Conservation (phyloP, 257 asterid genomes). For the Nicotiana obtusifolia region DNA sequence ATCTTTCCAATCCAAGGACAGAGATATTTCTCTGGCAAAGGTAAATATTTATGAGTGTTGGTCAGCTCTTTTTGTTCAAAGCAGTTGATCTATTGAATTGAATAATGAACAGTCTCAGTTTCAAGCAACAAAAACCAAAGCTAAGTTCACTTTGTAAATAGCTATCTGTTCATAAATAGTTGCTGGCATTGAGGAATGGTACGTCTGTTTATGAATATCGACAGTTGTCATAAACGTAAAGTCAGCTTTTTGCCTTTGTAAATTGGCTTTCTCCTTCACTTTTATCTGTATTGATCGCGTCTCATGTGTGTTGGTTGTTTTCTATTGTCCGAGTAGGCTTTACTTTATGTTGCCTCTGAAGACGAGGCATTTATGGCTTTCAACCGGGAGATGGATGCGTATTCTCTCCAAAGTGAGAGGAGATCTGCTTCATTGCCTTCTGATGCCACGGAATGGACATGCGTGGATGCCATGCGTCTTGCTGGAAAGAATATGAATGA, state of each 20-base stretch:
- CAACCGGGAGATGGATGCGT: conserved; percentile 62
- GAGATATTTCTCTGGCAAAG: conserved; percentile 87
- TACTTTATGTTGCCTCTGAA: conserved; percentile 79
- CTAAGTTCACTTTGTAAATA: not conserved
- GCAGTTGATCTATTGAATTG: not conserved
- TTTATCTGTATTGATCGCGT: not conserved
- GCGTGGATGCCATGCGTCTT: conserved; percentile 64
- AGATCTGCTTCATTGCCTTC: conserved; percentile 25
- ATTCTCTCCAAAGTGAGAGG: conserved; percentile 53
- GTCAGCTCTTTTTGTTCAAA: conserved; percentile 4
- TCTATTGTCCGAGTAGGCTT: conserved; percentile 37
- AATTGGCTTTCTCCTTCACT: not conserved
- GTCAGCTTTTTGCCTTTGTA: not conserved
- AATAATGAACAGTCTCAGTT: not conserved
- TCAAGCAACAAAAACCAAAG: not conserved
- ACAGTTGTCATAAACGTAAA: not conserved
- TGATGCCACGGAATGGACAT: conserved; percentile 40
- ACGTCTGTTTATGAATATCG: not conserved
- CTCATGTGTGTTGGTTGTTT: not conserved
- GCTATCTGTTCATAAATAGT: not conserved
- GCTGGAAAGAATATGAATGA: conserved; percentile 61
- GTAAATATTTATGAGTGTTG: conserved; percentile 26
- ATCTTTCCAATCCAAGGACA: conserved; percentile 76
- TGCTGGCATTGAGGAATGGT: not conserved
- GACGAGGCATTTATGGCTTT: conserved; percentile 72